Evolutionary conservation across 352 stramenopile species (phyloP), one percentile per base, ranked within the genome.

Genomic region (Phytophthora crassamura): DNA sequence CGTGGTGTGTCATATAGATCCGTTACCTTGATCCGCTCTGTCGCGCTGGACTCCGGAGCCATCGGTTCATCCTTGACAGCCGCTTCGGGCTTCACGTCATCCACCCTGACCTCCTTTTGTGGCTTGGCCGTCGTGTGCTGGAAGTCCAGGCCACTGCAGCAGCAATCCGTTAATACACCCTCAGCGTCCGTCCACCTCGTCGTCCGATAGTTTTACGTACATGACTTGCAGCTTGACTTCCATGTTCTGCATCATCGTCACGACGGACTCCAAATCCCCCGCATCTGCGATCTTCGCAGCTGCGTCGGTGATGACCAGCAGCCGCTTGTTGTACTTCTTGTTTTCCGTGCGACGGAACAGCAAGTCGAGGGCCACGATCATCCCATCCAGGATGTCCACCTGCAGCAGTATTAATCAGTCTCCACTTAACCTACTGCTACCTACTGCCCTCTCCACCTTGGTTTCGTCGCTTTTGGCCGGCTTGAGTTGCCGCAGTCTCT

Each of bases 331-430:
- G 59, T 92, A 93, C 59, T 94, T 92, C 38, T 93, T 93, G 14
- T 69, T 77, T 14, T 91, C 74, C 6, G 83, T 93, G 36, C 78
- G 81, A 7, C 86, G 86, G 56, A 86, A 88, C 18, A 94, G 67
- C 57, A 94, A 63, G 55, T 94, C 86, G 28, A 94, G 65, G n/a
- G 84, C 83, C 25, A 94, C 86, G 59, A 94, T 94, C 32, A 94
- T 58, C 1, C 86, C 86, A 55, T 93, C 81, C 36, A 94, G 67
- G 28, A 94, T 78, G 54, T 94, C 86, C 34, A 89, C 82, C 65
- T 84, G 15, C 40, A 56, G 10, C 41, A 30, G 50, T 36, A 39
- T 11, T 20, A 42, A 25, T 52, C 14, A 53, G 12, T 14, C 36
- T 32, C 34, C 10, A 39, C 41, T 42, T 33, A 34, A 43, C 25